Base-by-base conservation (phyloP, 2,329 filamentous ascomycete species). In the Colletotrichum tamarilloi region DNA sequence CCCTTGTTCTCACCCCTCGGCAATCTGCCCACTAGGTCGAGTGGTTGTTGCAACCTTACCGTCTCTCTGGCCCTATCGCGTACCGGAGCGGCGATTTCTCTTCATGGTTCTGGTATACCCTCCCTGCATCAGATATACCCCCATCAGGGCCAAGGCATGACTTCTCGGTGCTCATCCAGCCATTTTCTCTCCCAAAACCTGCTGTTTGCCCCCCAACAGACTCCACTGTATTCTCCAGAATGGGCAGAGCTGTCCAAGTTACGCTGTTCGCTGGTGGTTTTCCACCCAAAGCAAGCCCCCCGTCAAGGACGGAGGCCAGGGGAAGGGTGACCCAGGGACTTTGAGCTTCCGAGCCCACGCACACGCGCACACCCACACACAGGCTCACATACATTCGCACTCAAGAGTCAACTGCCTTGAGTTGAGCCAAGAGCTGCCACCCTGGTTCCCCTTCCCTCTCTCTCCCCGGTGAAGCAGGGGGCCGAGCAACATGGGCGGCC, bases 51-150 rank as follows among this genome's bases (percentile, higher is more conserved):
- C 52, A 69, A 65, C 73, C 58, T 74, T 72, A 67, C 72, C 46
- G 49, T 58, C 53, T 67, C 67, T 52, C 71, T 72, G 67, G 72
- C 72, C 74, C 74, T 75, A 75, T 74, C 72, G 71, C 71, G 62
- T 72, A 67, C 63, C 28, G 16, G 32, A 65, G 64, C 55, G 59
- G 67, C 71, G 49, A 67, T 60, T 68, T 75, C 66, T 70, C 70
- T 65, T 73, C 52, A 60, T 38, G 62, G 65, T 63, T 75, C 74
- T 58, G 52, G 1, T 77, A 77, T 77, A 77, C 68, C 75, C 71
- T 73, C 73, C 76, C 72, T 62, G 22, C 60, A 11, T 66, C 67
- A 70, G 62, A 71, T 77, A 77, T 77, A 76, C 65, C 76, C 73
- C 67, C 70, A 70, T 69, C 60, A 70, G 28, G 67, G 35, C 67